These are phyloP conservation scores for Hordeum pubiflorum DNA, from an alignment of 202 grass and related monocot species.

Conservation along the genomic window DNA sequence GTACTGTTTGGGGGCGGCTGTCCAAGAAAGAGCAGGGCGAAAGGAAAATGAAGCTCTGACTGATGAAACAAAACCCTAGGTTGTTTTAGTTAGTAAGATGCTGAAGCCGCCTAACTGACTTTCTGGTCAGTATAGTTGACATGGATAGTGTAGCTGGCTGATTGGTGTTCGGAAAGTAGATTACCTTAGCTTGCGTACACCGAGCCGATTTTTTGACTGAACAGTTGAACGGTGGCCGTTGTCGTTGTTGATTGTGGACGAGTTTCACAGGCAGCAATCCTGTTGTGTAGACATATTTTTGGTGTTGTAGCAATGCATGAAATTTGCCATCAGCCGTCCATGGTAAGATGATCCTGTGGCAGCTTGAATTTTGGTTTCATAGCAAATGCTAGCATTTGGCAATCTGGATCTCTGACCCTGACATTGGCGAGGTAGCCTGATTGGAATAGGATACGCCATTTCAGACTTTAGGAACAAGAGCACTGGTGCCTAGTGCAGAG, in stretches of 20 bases:
- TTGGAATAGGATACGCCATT: neutral
- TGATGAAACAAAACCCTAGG: conserved; percentile 3
- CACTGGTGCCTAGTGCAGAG: too few species aligned
- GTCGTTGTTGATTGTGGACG: neutral
- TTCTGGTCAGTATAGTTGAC: conserved; percentile 20
- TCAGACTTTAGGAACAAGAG: too few species aligned
- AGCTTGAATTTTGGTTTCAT: neutral
- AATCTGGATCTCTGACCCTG: neutral
- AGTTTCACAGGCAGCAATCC: neutral
- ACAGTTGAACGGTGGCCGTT: neutral
- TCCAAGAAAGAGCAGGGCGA: conserved; percentile 26
- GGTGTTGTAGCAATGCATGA: neutral
- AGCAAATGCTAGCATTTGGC: neutral
- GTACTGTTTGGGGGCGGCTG: conserved; percentile 34
- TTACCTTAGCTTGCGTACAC: conserved; percentile 24
- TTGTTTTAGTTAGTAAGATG: neutral
- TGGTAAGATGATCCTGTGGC: neutral
- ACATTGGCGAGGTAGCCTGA: neutral
- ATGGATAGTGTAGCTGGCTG: conserved; percentile 29
- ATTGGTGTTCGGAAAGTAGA: conserved; percentile 12
- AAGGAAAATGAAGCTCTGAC: conserved; percentile 8
- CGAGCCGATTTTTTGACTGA: conserved; percentile 24
- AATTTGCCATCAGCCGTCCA: neutral
- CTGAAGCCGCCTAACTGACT: conserved; percentile 1
- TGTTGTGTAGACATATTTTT: conserved; percentile 10